Percentiles rank a stretch among this genome's conserved stretches.
These are phyloP conservation scores for Beauveria caledonica DNA, from an alignment of 2,329 filamentous ascomycete species.

Conservation along the genomic window DNA sequence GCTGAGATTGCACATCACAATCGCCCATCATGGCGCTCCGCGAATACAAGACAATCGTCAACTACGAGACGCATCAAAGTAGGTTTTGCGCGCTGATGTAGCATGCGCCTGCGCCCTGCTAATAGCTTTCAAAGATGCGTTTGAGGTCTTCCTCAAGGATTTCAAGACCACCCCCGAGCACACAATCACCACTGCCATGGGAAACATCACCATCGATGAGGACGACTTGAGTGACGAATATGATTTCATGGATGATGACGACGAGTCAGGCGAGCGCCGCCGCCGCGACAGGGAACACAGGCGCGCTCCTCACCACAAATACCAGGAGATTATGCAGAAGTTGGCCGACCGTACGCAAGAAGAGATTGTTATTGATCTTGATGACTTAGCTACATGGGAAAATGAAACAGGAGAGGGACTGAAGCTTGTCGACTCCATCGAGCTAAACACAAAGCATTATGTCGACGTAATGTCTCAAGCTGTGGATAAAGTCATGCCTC, in stretches of 20 bases:
- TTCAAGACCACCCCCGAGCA: conserved; percentile 75
- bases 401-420: conserved; percentile 58
- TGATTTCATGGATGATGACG: conserved; percentile 82
- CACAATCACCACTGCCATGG: conserved; percentile 71
- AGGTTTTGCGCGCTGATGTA: conserved; percentile 23
- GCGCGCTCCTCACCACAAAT: conserved; percentile 66
- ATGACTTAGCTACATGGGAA: conserved; percentile 81
- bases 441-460: conserved; percentile 89
- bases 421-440: conserved; percentile 74
- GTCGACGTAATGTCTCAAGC: conserved; percentile 85
- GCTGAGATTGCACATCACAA: conserved; percentile 14
- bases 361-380: conserved; percentile 79
- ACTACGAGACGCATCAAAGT: conserved; percentile 85
- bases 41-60: conserved; percentile 67
- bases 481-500: conserved; percentile 78
- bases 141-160: conserved; percentile 77
- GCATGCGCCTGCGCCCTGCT: conserved; percentile 16
- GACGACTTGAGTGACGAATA: conserved; percentile 84
- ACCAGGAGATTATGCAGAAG: conserved; percentile 78
- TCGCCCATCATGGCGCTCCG: conserved; percentile 68
- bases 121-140: conserved; percentile 49
- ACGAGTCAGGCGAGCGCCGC: conserved; percentile 46
- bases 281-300: conserved; percentile 41
- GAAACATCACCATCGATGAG: conserved; percentile 78
- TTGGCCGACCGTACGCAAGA: conserved; percentile 71